Evolutionary conservation across 2,329 filamentous ascomycete species (phyloP).

Genomic region (Diaporthe sp.): DNA sequence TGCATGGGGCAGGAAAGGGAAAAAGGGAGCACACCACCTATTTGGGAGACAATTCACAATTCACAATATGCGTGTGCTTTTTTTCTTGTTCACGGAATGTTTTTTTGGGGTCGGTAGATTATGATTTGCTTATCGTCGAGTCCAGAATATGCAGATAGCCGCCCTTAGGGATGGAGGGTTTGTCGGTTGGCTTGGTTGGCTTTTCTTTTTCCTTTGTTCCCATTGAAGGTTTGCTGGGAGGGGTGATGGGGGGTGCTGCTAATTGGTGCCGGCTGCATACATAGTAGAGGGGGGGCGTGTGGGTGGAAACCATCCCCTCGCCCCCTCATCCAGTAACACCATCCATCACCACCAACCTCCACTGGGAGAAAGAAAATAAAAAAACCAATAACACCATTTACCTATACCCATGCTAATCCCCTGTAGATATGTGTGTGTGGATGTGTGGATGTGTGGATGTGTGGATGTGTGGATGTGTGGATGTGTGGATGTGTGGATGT

Average conservation of each 20-base stretch:
- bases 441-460: neutral
- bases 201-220: neutral
- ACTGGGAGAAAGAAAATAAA: neutral
- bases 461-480: neutral
- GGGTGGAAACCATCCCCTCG: neutral
- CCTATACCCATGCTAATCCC: neutral
- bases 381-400: neutral
- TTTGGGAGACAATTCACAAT: neutral
- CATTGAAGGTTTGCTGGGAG: neutral
- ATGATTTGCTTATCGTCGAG: constrained; percentile 26
- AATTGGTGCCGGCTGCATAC: neutral
- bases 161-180: constrained; percentile 21
- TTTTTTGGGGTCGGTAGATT: neutral
- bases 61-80: neutral
- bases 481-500: neutral
- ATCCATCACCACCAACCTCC: too few relatives aligned
- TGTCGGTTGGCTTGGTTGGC: neutral
- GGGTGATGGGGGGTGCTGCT: neutral
- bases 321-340: neutral
- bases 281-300: neutral
- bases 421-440: neutral
- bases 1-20: neutral
- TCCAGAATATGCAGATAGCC: constrained; percentile 34
- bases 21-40: neutral
- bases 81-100: neutral